These are phyloP conservation scores for Alternaria arborescens DNA, from an alignment of 2,329 filamentous ascomycete species.

Conservation along the genomic window DNA sequence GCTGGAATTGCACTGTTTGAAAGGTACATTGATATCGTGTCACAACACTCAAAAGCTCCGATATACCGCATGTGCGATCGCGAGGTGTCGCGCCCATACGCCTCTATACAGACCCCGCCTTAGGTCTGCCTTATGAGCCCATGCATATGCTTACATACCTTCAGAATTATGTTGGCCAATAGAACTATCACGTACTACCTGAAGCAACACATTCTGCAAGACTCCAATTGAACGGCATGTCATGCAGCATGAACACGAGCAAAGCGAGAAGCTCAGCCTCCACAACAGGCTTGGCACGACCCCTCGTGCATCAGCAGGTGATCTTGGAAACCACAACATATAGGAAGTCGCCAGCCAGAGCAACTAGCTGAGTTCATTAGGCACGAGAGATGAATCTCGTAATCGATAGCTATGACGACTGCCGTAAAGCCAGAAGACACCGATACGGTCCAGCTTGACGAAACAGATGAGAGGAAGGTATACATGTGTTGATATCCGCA, in stretches of 20 bases:
- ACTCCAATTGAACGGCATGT: background rate
- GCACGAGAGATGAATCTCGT: background rate
- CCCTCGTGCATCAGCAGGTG: background rate
- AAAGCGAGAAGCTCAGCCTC: constrained; percentile 28
- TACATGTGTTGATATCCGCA: background rate
- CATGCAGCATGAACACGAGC: constrained; percentile 16
- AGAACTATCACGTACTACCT: background rate
- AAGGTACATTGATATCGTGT: background rate
- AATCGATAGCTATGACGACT: background rate
- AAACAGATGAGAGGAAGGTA: background rate
- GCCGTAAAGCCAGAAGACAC: background rate
- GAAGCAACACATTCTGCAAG: background rate
- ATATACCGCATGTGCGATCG: background rate
- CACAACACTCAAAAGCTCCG: background rate
- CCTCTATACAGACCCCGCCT: background rate
- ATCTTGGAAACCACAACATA: background rate
- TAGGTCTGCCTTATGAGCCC: background rate
- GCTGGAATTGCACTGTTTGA: background rate
- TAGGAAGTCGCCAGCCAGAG: background rate
- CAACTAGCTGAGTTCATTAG: background rate
- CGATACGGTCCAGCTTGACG: background rate
- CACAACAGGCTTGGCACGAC: constrained; percentile 22
- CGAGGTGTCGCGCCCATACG: background rate
- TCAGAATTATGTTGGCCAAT: background rate
- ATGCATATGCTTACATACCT: background rate